Percentiles rank a stretch among this genome's conserved stretches.
Evolutionary conservation across 2,329 filamentous ascomycete species (phyloP).

Genomic region (Huntiella abstrusa): DNA sequence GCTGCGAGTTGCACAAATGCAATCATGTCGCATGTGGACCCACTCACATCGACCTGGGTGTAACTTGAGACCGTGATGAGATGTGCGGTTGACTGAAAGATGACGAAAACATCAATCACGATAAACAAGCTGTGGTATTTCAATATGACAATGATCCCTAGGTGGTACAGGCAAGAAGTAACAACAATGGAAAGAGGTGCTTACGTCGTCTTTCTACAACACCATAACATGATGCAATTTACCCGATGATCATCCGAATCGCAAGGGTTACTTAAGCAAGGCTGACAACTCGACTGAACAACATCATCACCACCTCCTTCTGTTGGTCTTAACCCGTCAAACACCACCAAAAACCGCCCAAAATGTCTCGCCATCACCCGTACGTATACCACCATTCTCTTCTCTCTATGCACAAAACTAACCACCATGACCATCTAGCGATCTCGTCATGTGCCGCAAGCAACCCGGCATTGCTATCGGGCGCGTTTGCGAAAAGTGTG

Average conservation of each 20-base stretch:
- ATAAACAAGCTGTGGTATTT: no score
- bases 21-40: no score
- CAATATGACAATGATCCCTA: no score
- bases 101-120: no score
- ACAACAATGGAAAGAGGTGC: no score
- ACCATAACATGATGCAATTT: background rate
- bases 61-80: no score
- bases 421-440: slow-evolving; percentile 27
- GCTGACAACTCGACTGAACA: slow-evolving; percentile 1
- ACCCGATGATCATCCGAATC: slow-evolving; percentile 4
- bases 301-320: background rate
- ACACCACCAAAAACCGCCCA: slow-evolving; percentile 14
- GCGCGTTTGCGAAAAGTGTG: slow-evolving; percentile 97
- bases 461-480: slow-evolving; percentile 94
- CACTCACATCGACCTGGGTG: no score
- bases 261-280: slow-evolving; percentile 2
- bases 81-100: no score
- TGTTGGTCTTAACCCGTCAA: background rate
- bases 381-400: slow-evolving; percentile 26
- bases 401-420: background rate
- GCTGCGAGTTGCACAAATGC: no score
- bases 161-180: no score
- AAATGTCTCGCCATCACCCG: slow-evolving; percentile 89
- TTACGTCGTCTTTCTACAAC: no score
- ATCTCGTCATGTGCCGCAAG: slow-evolving; percentile 99